phyloP scores from a whole-genome alignment of 2,329 filamentous ascomycete species.

The Knoxdaviesia capensis region DNA sequence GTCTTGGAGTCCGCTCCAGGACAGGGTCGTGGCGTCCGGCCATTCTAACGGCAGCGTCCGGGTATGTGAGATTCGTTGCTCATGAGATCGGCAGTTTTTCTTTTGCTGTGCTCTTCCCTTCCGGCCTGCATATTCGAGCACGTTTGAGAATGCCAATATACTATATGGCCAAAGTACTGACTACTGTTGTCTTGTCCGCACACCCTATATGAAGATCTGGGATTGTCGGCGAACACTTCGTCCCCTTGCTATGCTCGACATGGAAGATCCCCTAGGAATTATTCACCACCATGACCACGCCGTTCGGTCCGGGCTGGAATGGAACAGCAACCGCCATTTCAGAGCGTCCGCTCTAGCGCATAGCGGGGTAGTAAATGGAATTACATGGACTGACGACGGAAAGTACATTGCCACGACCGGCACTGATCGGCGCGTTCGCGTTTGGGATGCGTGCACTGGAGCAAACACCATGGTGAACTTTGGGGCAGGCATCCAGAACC shows the following conservation, averaged over 20 bases:
- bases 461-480: slow-evolving; percentile 81
- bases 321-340: slow-evolving; percentile 15
- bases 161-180: too few relatives aligned
- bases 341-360: slow-evolving; percentile 46
- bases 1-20: slow-evolving; percentile 64
- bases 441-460: slow-evolving; percentile 67
- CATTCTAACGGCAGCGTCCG: slow-evolving; percentile 64
- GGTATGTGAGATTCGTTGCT: too few relatives aligned
- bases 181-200: too few relatives aligned
- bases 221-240: slow-evolving; percentile 66
- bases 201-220: slow-evolving; percentile 42
- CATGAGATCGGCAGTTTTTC: too few relatives aligned
- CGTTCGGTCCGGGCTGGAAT: slow-evolving; percentile 11
- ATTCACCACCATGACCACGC: slow-evolving; percentile 18
- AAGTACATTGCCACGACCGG: slow-evolving; percentile 59
- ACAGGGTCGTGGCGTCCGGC: slow-evolving; percentile 64
- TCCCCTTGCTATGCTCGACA: slow-evolving; percentile 58
- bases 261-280: slow-evolving; percentile 63
- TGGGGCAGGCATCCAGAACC: slow-evolving; percentile 62
- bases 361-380: slow-evolving; percentile 61
- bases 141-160: too few relatives aligned
- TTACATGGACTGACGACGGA: slow-evolving; percentile 70
- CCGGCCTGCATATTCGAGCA: too few relatives aligned
- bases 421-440: slow-evolving; percentile 65
- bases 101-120: too few relatives aligned